Percentiles rank a stretch among this genome's conserved stretches.
phyloP scores from a whole-genome alignment of 257 asterid species.

The Rauvolfia tetraphylla region DNA sequence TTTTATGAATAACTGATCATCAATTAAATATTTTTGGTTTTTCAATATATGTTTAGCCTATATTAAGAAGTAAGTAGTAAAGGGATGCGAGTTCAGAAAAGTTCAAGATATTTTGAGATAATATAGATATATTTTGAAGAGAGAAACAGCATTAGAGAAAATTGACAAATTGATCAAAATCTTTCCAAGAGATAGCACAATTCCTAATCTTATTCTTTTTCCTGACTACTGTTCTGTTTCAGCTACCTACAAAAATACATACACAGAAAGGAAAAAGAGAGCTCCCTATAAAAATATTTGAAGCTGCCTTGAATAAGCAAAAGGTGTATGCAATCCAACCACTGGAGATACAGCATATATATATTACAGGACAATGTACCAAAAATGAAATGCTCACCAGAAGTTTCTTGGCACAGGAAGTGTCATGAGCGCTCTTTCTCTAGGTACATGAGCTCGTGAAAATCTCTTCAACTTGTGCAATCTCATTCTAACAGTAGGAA shows the following conservation, averaged over 20 bases:
- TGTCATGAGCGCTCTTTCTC: slow-evolving; percentile 28
- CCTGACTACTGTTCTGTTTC: not conserved
- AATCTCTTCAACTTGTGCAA: slow-evolving; percentile 36
- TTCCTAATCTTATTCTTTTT: not conserved
- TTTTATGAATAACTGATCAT: too few species aligned
- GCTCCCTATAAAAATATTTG: not conserved
- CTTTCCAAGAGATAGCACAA: not conserved
- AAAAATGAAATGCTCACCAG: slow-evolving; percentile 24
- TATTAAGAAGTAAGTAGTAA: too few species aligned
- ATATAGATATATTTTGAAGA: too few species aligned
- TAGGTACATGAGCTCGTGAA: slow-evolving; percentile 16
- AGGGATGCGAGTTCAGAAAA: too few species aligned
- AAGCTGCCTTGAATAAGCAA: not conserved
- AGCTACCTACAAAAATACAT: not conserved
- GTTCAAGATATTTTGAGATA: too few species aligned
- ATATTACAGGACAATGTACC: not conserved
- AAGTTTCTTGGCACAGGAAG: slow-evolving; percentile 52
- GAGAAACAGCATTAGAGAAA: not conserved
- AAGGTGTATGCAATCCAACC: not conserved
- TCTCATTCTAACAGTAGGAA: slow-evolving; percentile 40
- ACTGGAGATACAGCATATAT: not conserved
- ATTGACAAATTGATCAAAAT: not conserved
- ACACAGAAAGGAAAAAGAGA: too few species aligned
- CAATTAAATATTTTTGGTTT: too few species aligned
- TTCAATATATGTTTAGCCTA: too few species aligned